A percentile compares a stretch with the other conserved stretches of the same genome.
Evolutionary conservation across 129 eudicot species (phyloP).

Genomic region (Flaveria ramosissima): DNA sequence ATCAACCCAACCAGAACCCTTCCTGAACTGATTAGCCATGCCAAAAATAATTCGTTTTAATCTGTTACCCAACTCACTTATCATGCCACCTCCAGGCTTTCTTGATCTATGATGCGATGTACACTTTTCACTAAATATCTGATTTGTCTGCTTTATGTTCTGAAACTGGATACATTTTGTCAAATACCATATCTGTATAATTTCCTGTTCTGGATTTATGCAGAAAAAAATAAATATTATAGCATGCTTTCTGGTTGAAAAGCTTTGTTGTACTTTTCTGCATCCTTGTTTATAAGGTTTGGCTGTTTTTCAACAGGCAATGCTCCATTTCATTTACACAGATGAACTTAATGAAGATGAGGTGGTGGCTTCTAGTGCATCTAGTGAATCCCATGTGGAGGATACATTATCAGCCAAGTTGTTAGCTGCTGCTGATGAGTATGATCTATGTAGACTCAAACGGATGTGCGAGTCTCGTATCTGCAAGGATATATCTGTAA

Average conservation of each 20-base stretch:
- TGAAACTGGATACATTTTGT: not conserved
- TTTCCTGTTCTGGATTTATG: not conserved
- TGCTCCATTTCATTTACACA: conserved; percentile 77
- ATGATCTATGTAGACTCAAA: conserved; percentile 74
- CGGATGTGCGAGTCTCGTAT: conserved; percentile 76
- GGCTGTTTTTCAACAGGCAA: conserved; percentile 53
- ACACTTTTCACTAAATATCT: not conserved
- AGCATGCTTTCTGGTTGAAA: conserved; percentile 12
- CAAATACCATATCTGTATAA: not conserved
- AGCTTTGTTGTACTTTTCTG: not conserved
- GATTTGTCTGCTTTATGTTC: not conserved
- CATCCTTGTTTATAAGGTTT: conserved; percentile 10
- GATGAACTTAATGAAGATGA: conserved; percentile 70
- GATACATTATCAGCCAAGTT: conserved; percentile 68
- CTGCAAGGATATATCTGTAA: conserved; percentile 80
- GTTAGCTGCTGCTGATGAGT: conserved; percentile 82
- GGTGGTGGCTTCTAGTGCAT: conserved; percentile 46
- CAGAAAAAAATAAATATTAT: not conserved
- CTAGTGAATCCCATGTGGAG: conserved; percentile 39
- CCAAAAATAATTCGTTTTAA: not conserved
- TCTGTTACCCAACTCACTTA: not conserved
- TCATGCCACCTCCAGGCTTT: conserved; percentile 9
- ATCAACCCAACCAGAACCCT: not conserved
- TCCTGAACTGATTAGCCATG: not conserved
- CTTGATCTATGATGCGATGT: not conserved